These are phyloP conservation scores for Yamadazyma mexicana DNA, from an alignment of 1,139 yeast species.

Conservation along the genomic window DNA sequence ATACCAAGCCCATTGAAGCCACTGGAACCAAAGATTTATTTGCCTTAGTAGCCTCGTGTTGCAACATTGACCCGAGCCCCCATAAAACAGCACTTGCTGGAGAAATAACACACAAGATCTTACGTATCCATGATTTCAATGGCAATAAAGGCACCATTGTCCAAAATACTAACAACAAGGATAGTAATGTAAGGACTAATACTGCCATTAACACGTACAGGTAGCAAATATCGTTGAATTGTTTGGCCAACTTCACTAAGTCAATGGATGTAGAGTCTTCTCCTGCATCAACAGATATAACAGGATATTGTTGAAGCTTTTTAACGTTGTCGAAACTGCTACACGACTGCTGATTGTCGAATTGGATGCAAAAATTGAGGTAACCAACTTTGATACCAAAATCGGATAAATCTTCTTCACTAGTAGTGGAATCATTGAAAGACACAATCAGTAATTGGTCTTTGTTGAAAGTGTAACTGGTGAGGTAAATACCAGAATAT, in stretches of 20 bases:
- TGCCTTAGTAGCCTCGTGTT: constrained; percentile 58
- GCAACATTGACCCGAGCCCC: constrained; percentile 73
- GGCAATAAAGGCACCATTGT: constrained; percentile 52
- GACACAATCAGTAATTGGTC: constrained; percentile 35
- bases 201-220: constrained; percentile 55
- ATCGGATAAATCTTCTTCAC: constrained; percentile 18
- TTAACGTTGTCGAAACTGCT: constrained; percentile 26
- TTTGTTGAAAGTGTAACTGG: constrained; percentile 46
- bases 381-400: constrained; percentile 51
- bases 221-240: constrained; percentile 49
- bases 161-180: constrained; percentile 44
- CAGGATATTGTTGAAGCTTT: constrained; percentile 24
- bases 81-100: constrained; percentile 48
- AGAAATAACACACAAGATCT: constrained; percentile 34
- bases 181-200: constrained; percentile 41
- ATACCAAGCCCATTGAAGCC: constrained; percentile 53
- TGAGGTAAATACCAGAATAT: constrained; percentile 47
- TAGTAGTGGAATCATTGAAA: constrained; percentile 11
- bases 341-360: constrained; percentile 31
- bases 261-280: constrained; percentile 23
- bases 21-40: constrained; percentile 42
- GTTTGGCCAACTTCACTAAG: constrained; percentile 39
- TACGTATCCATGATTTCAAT: constrained; percentile 31
- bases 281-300: constrained; percentile 19
- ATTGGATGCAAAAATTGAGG: constrained; percentile 46